phyloP scores from a whole-genome alignment of 139 green algal genomes.

The Chlamydomonas schloesseri region DNA sequence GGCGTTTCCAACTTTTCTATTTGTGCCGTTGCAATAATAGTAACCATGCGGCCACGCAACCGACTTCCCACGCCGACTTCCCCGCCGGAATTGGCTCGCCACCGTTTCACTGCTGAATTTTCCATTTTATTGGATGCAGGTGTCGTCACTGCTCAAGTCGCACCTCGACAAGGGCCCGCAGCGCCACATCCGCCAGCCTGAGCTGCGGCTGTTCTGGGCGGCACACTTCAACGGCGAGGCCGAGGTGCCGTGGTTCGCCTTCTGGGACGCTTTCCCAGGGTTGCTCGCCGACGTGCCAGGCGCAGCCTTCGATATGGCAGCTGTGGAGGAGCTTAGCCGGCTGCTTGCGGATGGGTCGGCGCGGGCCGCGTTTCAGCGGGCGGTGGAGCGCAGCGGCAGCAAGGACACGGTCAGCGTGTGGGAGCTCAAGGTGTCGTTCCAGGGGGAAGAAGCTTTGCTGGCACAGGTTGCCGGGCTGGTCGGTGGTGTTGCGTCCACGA shows the following conservation, averaged over 20 bases:
- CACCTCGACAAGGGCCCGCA: constrained; percentile 19
- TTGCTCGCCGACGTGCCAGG: background rate
- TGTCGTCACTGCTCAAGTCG: background rate
- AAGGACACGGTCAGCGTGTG: constrained; percentile 30
- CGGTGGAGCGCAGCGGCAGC: constrained; percentile 8
- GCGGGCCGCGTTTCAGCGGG: background rate
- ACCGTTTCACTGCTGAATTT: background rate
- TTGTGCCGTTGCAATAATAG: background rate
- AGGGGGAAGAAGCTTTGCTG: too few species aligned
- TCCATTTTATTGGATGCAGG: too few species aligned
- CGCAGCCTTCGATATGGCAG: background rate
- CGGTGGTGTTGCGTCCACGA: too few species aligned
- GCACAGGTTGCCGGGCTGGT: too few species aligned
- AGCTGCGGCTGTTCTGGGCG: constrained; percentile 6
- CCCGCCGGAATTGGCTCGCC: background rate
- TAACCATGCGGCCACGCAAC: background rate
- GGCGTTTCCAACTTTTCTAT: too few species aligned
- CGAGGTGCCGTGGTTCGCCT: constrained; percentile 7
- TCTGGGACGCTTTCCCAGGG: background rate
- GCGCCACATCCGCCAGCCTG: constrained; percentile 1
- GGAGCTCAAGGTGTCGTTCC: constrained; percentile 25
- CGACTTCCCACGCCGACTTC: background rate
- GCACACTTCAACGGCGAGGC: background rate
- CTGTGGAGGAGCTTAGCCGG: background rate
- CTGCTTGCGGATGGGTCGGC: background rate